Percentiles rank a stretch among this genome's conserved stretches.
phyloP scores from a whole-genome alignment of 768 basidiomycete species.

The Boletus rubescentipes region DNA sequence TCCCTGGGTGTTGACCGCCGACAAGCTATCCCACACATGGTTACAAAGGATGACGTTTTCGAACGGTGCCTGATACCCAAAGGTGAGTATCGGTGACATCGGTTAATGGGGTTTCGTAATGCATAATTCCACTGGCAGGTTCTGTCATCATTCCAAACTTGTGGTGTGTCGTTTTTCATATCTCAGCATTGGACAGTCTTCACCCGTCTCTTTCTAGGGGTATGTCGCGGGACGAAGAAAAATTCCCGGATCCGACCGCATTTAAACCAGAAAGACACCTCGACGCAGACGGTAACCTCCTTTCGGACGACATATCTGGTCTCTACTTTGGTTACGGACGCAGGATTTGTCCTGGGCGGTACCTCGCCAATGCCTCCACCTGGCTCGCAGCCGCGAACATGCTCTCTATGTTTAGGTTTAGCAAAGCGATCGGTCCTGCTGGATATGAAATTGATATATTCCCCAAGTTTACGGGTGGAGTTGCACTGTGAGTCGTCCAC shows the following conservation, averaged over 20 bases:
- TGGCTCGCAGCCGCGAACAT: conserved; percentile 25
- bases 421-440: conserved; percentile 20
- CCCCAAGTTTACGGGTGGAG: conserved; percentile 17
- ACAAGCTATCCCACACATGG: conserved; percentile 28
- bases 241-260: conserved; percentile 27
- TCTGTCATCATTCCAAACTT: conserved; percentile 23
- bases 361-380: conserved; percentile 13
- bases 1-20: background rate
- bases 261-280: conserved; percentile 38
- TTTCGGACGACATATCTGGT: conserved; percentile 20
- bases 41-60: conserved; percentile 41
- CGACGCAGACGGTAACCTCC: conserved; percentile 17
- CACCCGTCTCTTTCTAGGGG: conserved; percentile 10
- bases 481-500: conserved; percentile 14
- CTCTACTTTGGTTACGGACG: conserved; percentile 37
- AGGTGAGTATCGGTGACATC: conserved; percentile 27
- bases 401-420: conserved; percentile 19
- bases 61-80: conserved; percentile 51
- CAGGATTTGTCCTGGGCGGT: conserved; percentile 22
- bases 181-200: background rate
- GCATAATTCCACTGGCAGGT: conserved; percentile 13
- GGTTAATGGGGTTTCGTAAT: background rate
- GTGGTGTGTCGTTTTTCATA: conserved; percentile 8
- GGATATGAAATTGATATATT: conserved; percentile 24
- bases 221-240: conserved; percentile 24